Evolutionary conservation across 179 eudicot genomes (phyloP), one percentile per base, ranked within the genome.

Genomic region (Heliamphora pulchella): DNA sequence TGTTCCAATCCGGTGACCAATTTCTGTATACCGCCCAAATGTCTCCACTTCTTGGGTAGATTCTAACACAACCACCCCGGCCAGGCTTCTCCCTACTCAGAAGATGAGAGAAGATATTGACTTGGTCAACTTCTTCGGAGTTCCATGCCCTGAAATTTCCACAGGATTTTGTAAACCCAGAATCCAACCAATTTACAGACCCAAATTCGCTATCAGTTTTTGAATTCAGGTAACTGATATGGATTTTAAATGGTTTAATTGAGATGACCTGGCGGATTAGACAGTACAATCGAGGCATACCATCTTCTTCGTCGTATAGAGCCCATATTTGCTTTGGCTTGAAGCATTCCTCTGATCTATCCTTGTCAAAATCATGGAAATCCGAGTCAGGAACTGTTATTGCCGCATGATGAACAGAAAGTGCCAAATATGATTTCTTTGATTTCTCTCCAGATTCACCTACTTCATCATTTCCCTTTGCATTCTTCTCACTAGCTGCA

Each of bases 221-320:
- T 2, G 97, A 89, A 83, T 87, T 88, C 71, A 94, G 81, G 90
- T 93, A 91, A 79, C 94, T 89, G 55, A 94, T 85, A 79, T 72
- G 82, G 76, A 93, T 83, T 84, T 88, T 86, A 43, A 94, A 94
- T 2, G 94, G 96, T 8, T 85, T 82, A 54, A 85, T 71, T 2
- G 94, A 90, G 77, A 91, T 81, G 20, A 93, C 90, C 85, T 93
- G 85, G 7, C 92, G 96, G 76, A 94, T 86, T 59, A 94, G 75
- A 62, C 91, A 94, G 79, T 94, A 94, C 72, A 88, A 83, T 46
- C 98, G 93, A 74, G 98, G 98, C 98, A 94, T 94, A 20, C 98
- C 98, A 82, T 93, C 98, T 82, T 90, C 93, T 86, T 86, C 88
- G 71, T 94, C 98, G 80, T 94, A 94, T 71, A 90, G 71, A 78